These are phyloP conservation scores for Wickerhamiella occidentalis DNA, from an alignment of 805 yeast species.

Conservation along the genomic window DNA sequence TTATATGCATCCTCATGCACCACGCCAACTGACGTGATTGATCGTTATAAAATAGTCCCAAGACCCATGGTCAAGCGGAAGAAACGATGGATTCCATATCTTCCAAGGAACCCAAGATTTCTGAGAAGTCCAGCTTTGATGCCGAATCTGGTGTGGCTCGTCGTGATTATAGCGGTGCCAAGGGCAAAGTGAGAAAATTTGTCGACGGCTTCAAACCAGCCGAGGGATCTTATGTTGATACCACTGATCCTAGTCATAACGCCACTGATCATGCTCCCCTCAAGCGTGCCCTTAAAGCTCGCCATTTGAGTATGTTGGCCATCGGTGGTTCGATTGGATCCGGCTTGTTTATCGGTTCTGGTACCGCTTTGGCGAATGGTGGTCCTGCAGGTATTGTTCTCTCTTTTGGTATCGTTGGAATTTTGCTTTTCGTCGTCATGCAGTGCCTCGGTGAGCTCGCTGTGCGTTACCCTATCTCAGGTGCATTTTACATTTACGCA, in stretches of 20 bases:
- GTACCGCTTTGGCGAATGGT: constrained; percentile 36
- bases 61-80: neutral
- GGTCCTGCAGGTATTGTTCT: constrained; percentile 49
- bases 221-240: constrained; percentile 30
- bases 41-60: neutral
- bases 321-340: constrained; percentile 82
- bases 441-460: constrained; percentile 60
- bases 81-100: neutral
- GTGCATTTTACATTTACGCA: constrained; percentile 46
- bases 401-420: constrained; percentile 48
- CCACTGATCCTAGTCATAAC: constrained; percentile 24
- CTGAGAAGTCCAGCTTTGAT: neutral
- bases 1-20: neutral
- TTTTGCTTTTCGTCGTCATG: constrained; percentile 52
- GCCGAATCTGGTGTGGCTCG: neutral
- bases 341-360: constrained; percentile 46
- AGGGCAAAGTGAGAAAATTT: constrained; percentile 5
- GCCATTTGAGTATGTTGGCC: constrained; percentile 35
- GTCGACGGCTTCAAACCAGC: constrained; percentile 15
- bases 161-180: neutral
- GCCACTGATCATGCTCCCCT: constrained; percentile 45
- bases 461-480: constrained; percentile 46
- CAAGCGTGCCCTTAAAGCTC: constrained; percentile 31
- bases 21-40: neutral
- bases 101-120: neutral